phyloP scores from a whole-genome alignment of 2,329 filamentous ascomycete genomes.

The Dissoconium aciculare region DNA sequence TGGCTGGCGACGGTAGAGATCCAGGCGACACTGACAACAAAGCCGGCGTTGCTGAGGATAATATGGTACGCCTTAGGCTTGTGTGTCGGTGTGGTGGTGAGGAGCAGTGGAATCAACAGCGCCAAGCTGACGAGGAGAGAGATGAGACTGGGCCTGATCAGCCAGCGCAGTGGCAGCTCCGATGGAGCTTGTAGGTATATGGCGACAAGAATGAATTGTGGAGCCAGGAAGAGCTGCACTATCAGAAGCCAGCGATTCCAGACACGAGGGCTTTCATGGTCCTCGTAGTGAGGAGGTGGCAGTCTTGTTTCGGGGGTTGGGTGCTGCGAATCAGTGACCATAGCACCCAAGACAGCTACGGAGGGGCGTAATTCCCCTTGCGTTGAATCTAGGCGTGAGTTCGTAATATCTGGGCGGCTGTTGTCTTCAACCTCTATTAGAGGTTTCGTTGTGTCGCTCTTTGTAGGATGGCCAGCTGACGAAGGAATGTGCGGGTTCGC shows the following conservation, averaged over 20 bases:
- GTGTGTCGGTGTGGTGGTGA: constrained; percentile 51
- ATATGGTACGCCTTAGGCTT: constrained; percentile 56
- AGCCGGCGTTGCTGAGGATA: constrained; percentile 74
- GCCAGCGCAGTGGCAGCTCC: constrained; percentile 39
- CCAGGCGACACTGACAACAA: constrained; percentile 85
- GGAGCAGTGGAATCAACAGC: constrained; percentile 49
- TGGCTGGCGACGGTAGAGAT: constrained; percentile 91
- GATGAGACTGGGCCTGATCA: constrained; percentile 38
- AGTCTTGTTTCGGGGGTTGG: neutral
- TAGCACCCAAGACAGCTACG: neutral
- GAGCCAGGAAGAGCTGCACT: constrained; percentile 73
- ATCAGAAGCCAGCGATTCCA: constrained; percentile 90
- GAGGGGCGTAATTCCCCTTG: too few relatives aligned
- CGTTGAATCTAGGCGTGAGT: neutral
- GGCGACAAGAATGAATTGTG: constrained; percentile 65
- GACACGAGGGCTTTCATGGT: constrained; percentile 22
- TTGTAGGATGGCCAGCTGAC: neutral
- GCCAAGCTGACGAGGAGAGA: constrained; percentile 43
- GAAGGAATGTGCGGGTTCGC: too few relatives aligned
- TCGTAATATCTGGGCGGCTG: neutral
- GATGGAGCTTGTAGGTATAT: constrained; percentile 32
- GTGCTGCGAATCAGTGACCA: neutral
- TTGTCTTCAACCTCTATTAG: neutral
- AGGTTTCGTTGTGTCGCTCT: neutral
- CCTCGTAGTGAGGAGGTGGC: constrained; percentile 2